These are phyloP conservation scores for Monoraphidium neglectum DNA, from an alignment of 139 green algal genomes.

Conservation along the genomic window DNA sequence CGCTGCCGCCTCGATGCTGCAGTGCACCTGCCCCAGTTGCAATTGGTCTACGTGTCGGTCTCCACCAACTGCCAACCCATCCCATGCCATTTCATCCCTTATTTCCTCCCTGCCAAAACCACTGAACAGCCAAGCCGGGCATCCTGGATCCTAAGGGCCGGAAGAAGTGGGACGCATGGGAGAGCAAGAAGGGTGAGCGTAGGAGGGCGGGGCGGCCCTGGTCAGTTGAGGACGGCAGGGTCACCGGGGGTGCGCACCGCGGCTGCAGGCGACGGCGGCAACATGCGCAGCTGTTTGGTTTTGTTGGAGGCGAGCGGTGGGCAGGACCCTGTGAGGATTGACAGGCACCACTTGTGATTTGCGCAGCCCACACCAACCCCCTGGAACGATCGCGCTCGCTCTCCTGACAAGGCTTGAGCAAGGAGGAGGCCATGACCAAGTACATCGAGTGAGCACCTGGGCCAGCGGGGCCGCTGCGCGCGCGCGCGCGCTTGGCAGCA, in stretches of 20 bases:
- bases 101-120: background rate
- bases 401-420: slow-evolving; percentile 38
- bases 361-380: slow-evolving; percentile 1
- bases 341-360: background rate
- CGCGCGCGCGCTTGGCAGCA: too few species aligned
- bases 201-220: background rate
- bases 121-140: slow-evolving; percentile 39
- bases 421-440: slow-evolving; percentile 60
- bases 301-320: background rate
- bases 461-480: too few species aligned
- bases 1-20: background rate
- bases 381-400: background rate
- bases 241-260: background rate
- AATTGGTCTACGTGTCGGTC: background rate
- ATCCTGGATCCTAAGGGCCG: slow-evolving; percentile 74
- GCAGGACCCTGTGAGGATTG: slow-evolving; percentile 1
- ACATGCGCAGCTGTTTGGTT: background rate
- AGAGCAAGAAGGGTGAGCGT: slow-evolving; percentile 61
- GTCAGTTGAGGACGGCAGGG: background rate
- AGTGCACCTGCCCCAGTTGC: background rate
- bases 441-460: slow-evolving; percentile 71
- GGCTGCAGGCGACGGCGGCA: slow-evolving; percentile 10
- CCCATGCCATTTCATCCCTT: too few species aligned
- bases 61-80: too few species aligned
- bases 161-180: slow-evolving; percentile 79